Evolutionary conservation across 169 alveolate genomes (phyloP).

Genomic region (Plasmodium chabaudi): DNA sequence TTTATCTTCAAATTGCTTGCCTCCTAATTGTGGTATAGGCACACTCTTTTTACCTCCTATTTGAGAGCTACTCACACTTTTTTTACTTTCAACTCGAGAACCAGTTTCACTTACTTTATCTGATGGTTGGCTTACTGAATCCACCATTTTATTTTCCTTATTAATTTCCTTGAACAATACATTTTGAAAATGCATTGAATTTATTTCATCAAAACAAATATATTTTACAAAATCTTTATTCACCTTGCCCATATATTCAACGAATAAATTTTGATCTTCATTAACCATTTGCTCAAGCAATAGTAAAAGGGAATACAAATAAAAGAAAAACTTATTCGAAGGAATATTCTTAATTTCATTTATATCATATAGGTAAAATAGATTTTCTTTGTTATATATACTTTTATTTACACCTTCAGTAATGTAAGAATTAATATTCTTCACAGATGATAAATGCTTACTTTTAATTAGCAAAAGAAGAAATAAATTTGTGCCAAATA

Average conservation of each 20-base stretch:
- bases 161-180: not conserved
- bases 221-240: constrained; percentile 12
- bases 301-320: constrained; percentile 56
- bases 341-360: constrained; percentile 65
- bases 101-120: not conserved
- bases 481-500: constrained; percentile 39
- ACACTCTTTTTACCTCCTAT: too few relatives aligned
- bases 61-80: not conserved
- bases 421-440: constrained; percentile 16
- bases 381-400: constrained; percentile 35
- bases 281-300: constrained; percentile 6
- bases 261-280: constrained; percentile 12
- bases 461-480: constrained; percentile 37
- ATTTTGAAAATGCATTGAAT: constrained; percentile 3
- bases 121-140: not conserved
- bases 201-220: constrained; percentile 47
- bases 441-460: not conserved
- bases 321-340: constrained; percentile 48
- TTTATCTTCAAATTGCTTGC: not conserved
- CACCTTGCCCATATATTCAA: constrained; percentile 23
- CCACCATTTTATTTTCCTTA: constrained; percentile 13
- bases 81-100: not conserved
- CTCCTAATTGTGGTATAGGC: not conserved
- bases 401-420: constrained; percentile 31
- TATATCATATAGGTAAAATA: constrained; percentile 47